Evolutionary conservation across 768 basidiomycete genomes (phyloP).

Genomic region (Leucogyrophana mollusca): DNA sequence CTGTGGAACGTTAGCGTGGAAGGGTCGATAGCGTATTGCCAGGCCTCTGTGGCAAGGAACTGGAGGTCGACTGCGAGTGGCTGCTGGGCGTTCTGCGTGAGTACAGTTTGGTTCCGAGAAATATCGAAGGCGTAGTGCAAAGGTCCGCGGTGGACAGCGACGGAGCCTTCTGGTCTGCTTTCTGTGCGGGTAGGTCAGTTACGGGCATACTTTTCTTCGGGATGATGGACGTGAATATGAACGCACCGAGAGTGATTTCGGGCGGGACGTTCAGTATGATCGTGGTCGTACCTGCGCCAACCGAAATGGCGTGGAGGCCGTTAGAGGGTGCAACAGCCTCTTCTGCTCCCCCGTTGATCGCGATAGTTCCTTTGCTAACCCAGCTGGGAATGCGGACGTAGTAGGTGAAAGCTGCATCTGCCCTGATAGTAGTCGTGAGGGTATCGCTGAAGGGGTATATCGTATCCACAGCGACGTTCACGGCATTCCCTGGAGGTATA

Average conservation of each 20-base stretch:
- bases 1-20: constrained; percentile 36
- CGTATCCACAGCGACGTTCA: constrained; percentile 45
- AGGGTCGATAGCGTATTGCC: constrained; percentile 58
- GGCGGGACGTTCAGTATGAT: constrained; percentile 46
- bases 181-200: constrained; percentile 38
- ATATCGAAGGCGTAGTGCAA: constrained; percentile 57
- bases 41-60: constrained; percentile 45
- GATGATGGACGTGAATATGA: neutral
- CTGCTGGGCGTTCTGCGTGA: constrained; percentile 41
- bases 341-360: constrained; percentile 34
- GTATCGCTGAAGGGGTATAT: constrained; percentile 52
- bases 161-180: constrained; percentile 47
- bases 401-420: constrained; percentile 43
- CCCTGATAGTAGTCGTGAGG: constrained; percentile 44
- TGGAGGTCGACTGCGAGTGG: constrained; percentile 48
- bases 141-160: constrained; percentile 54
- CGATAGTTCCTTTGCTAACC: constrained; percentile 45
- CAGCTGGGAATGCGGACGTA: constrained; percentile 51
- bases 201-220: too few species aligned
- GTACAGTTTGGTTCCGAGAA: constrained; percentile 31
- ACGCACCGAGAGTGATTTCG: constrained; percentile 43
- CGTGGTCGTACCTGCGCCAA: constrained; percentile 41
- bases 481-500: constrained; percentile 35
- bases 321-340: constrained; percentile 39
- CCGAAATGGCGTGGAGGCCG: constrained; percentile 42